A percentile compares a stretch with the other conserved stretches of the same genome.
Evolutionary conservation across 2,329 filamentous ascomycete species (phyloP).

Genomic region (Paracoccidioides brasiliensis): DNA sequence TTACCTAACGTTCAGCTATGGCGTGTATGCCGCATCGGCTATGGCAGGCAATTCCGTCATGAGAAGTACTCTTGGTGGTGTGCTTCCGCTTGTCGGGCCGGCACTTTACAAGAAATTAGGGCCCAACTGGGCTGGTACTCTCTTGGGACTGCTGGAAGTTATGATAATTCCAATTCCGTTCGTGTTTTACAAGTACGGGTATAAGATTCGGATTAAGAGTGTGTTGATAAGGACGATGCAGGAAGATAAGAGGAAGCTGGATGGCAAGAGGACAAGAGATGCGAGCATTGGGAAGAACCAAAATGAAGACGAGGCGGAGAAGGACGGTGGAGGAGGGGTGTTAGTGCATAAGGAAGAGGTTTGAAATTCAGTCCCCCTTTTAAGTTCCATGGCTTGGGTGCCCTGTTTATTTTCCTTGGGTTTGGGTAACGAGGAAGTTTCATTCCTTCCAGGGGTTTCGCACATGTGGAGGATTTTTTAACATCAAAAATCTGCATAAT

Average conservation of each 20-base stretch:
- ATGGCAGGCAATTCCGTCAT: constrained; percentile 68
- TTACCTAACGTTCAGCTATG: constrained; percentile 67
- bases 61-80: constrained; percentile 60
- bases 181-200: constrained; percentile 55
- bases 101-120: constrained; percentile 57
- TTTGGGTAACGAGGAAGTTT: too few relatives aligned
- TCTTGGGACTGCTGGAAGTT: constrained; percentile 61
- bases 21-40: constrained; percentile 69
- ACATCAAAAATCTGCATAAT: too few relatives aligned
- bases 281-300: constrained; percentile 9
- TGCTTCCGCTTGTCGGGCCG: constrained; percentile 60
- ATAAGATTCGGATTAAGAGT: constrained; percentile 44
- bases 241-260: constrained; percentile 36
- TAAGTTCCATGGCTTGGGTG: background rate
- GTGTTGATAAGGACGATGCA: constrained; percentile 45
- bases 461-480: background rate
- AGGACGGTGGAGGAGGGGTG: background rate
- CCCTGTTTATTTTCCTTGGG: background rate
- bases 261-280: constrained; percentile 25
- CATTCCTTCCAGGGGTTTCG: too few relatives aligned
- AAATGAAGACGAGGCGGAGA: background rate
- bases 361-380: background rate
- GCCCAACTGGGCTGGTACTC: constrained; percentile 65
- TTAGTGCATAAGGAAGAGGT: background rate
- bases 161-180: constrained; percentile 66